Base-by-base conservation (phyloP, 345 rosid genomes). In the Melastoma malabathricum region DNA sequence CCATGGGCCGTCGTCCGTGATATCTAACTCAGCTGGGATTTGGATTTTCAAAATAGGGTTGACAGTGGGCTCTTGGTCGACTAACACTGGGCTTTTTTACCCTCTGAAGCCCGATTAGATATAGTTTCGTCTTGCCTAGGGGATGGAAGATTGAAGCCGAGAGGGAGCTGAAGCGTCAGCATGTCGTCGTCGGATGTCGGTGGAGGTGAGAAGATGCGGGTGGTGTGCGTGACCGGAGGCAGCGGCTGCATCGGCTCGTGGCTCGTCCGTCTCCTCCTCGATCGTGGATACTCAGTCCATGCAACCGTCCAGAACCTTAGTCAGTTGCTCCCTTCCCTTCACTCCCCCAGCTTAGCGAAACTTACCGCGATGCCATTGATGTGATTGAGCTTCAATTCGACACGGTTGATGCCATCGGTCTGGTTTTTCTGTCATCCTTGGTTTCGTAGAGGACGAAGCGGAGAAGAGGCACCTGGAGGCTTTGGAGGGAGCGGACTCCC, bases 221-320 rank as follows among this genome's bases (percentile, higher is more conserved):
- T 44, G n/a, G 88, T 79, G 8, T 87, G 96, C 60, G 93, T 92
- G 51, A 92, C 95, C 48, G 96, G 98, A 19, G 96, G 82, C 43
- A 92, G 96, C 68, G 98, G 96, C 25, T 72, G 86, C 71, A 92
- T 87, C 25, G 95, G 98, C 41, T 82, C 98, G 2, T 84, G 96
- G 77, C 72, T 87, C 16, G 93, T 92, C 54, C 74, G 62, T 9
- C 80, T 77, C 13, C 96, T 87, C 64, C 93, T 87, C 46, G 68
- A 54, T 10, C 95, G 93, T 17, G 82, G 93, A 18, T 92, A 87
- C 69, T 56, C 81, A 65, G 89, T 92, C 8, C 83, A 84, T 72
- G 88, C 88, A 62, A 80, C 98, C 62, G 95, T 77, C 48, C 74
- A 65, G 65, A 72, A 77, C 68, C 75, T 84, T 80, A 61, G 98